Base-by-base conservation (phyloP, 306 rosid species). In the Ormosia emarginata region DNA sequence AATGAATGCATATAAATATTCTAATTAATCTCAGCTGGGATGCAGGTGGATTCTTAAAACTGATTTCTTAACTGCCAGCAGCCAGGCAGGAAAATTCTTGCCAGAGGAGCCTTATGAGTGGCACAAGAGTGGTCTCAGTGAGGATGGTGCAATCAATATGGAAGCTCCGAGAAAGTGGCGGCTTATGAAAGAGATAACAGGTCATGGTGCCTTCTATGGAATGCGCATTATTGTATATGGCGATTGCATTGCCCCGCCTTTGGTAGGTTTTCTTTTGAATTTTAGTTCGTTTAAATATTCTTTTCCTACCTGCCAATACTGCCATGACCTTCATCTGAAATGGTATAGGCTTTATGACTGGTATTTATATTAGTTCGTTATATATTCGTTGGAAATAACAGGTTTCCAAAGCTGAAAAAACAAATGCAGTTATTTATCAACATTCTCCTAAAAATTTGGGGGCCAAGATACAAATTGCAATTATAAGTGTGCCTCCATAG, bases 91-190 rank as follows among this genome's bases (percentile, higher is more conserved):
- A 79, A 83, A 83, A 33, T 76, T 95, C 53, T 74, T 92, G 87
- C 67, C 70, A 12, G 99, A 93, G 89, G 96, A 93, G 78, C 88
- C 96, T 79, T 90, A 92, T 71, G 99, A 95, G 86, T 95, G 99
- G 98, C 81, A 93, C 91, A 73, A 81, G 67, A 90, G 81, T 29
- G 94, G 96, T 82, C 93, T 93, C 55, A 92, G 84, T 49, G 97
- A 91, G 83, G 98, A 95, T 82, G 96, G 98, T 50, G 89, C 97
- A 17, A 90, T 93, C 71, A 91, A 89, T 85, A 80, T 95, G 88
- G 98, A 93, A 87, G 99, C 99, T 79, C 99, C 99, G 5, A 90
- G 99, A 84, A 95, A 89, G 82, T 95, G 98, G 97, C 96, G 97
- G 82, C 87, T 86, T 61, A 78, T 95, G 86, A 90, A 84, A 85